phyloP scores from a whole-genome alignment of 352 stramenopile genomes.

The Aphanomyces astaci region DNA sequence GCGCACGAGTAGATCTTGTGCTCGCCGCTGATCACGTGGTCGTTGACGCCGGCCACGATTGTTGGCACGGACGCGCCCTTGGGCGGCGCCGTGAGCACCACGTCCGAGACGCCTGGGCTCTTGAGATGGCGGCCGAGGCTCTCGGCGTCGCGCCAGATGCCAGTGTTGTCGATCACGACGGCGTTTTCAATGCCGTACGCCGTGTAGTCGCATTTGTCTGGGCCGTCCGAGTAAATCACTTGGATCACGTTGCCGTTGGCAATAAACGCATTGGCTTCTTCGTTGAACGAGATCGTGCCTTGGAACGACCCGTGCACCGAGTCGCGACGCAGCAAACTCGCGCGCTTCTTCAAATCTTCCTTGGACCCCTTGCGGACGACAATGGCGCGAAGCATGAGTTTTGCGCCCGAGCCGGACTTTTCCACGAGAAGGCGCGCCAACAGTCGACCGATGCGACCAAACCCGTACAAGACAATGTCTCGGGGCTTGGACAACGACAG shows the following conservation, averaged over 20 bases:
- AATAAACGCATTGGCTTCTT: slow-evolving; percentile 80
- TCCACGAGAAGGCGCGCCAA: slow-evolving; percentile 71
- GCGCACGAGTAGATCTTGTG: slow-evolving; percentile 69
- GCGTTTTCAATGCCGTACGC: slow-evolving; percentile 80
- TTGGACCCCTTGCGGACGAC: slow-evolving; percentile 80
- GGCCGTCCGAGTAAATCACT: slow-evolving; percentile 75
- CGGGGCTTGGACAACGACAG: slow-evolving; percentile 47
- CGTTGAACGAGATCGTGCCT: slow-evolving; percentile 75
- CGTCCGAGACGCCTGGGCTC: slow-evolving; percentile 65
- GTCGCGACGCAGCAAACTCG: slow-evolving; percentile 74
- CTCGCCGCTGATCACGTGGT: slow-evolving; percentile 44
- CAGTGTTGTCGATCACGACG: slow-evolving; percentile 87
- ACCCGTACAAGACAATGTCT: slow-evolving; percentile 82
- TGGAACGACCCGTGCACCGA: slow-evolving; percentile 81
- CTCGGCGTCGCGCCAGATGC: slow-evolving; percentile 65
- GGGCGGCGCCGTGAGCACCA: slow-evolving; percentile 68
- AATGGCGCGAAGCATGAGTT: slow-evolving; percentile 84
- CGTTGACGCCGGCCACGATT: slow-evolving; percentile 76
- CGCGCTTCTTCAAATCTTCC: slow-evolving; percentile 74
- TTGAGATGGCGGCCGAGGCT: slow-evolving; percentile 63
- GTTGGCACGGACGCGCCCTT: slow-evolving; percentile 58
- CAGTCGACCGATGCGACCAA: slow-evolving; percentile 81
- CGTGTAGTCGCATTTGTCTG: slow-evolving; percentile 83
- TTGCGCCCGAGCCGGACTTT: slow-evolving; percentile 74
- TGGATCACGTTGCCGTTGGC: slow-evolving; percentile 83